A percentile compares a stretch with the other conserved stretches of the same genome.
Conservation (phyloP, 108 stramenopile genomes). For the Cyclotella baltica region DNA sequence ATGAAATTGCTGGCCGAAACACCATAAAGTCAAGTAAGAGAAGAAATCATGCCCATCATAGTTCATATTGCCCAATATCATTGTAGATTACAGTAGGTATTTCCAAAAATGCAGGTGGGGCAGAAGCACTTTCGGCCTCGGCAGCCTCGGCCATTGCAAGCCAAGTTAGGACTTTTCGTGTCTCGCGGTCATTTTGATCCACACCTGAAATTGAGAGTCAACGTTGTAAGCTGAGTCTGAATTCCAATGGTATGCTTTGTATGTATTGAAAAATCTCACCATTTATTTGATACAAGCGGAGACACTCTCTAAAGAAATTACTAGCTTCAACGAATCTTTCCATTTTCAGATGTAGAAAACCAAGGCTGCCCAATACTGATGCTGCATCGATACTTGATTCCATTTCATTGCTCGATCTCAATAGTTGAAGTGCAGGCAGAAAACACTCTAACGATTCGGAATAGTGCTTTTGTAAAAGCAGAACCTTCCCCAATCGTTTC, state of each 20-base stretch:
- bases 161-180: slow-evolving; percentile 42
- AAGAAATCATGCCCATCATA: slow-evolving; percentile 1
- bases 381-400: slow-evolving; percentile 41
- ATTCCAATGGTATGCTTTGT: background rate
- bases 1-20: too few relatives aligned
- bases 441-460: slow-evolving; percentile 43
- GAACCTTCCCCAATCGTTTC: slow-evolving; percentile 48
- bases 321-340: slow-evolving; percentile 33
- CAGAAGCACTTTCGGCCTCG: slow-evolving; percentile 35
- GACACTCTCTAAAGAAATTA: slow-evolving; percentile 48
- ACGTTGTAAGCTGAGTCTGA: background rate
- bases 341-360: slow-evolving; percentile 45
- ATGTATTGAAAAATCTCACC: slow-evolving; percentile 23
- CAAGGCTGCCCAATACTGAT: slow-evolving; percentile 46
- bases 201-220: slow-evolving; percentile 17
- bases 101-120: slow-evolving; percentile 41
- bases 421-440: slow-evolving; percentile 39
- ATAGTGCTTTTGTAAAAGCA: slow-evolving; percentile 44
- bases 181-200: slow-evolving; percentile 36
- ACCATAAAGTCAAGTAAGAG: too few relatives aligned
- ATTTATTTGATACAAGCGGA: slow-evolving; percentile 43
- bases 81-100: slow-evolving; percentile 38
- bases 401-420: slow-evolving; percentile 39
- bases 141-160: slow-evolving; percentile 32
- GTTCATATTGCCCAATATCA: slow-evolving; percentile 25